phyloP scores from a whole-genome alignment of 306 rosid genomes.

The Fagus crenata region DNA sequence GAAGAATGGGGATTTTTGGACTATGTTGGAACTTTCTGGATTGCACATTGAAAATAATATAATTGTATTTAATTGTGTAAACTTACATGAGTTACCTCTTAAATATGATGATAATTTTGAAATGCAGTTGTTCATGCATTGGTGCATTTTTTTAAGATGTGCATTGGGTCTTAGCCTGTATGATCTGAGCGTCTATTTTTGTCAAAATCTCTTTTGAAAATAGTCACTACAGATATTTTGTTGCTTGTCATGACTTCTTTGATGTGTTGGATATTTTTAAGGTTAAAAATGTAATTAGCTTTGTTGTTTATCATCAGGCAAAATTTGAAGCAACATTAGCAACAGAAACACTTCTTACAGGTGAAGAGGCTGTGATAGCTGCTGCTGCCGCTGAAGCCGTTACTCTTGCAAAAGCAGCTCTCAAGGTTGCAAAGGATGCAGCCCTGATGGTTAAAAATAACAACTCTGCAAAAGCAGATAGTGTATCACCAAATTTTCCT shows the following conservation, averaged over 20 bases:
- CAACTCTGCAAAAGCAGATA: constrained; percentile 33
- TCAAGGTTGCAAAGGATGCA: constrained; percentile 80
- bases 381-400: constrained; percentile 95
- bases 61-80: not conserved
- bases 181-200: no score
- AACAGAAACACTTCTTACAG: constrained; percentile 65
- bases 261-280: not conserved
- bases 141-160: not conserved
- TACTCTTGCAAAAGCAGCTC: constrained; percentile 89
- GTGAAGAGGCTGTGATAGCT: constrained; percentile 81
- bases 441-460: constrained; percentile 50
- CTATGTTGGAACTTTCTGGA: not conserved
- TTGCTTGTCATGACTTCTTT: not conserved
- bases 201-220: not conserved
- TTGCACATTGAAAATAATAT: not conserved
- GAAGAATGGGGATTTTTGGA: constrained; percentile 1
- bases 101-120: not conserved
- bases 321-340: constrained; percentile 60
- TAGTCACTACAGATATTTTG: not conserved
- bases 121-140: not conserved
- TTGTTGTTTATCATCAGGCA: constrained; percentile 44
- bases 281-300: constrained; percentile 22
- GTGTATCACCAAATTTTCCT: constrained; percentile 31
- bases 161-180: constrained; percentile 14
- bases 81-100: not conserved